A percentile compares a stretch with the other conserved stretches of the same genome.
Conservation (phyloP, 2,329 filamentous ascomycete species). For the Aspergillus piperis region DNA sequence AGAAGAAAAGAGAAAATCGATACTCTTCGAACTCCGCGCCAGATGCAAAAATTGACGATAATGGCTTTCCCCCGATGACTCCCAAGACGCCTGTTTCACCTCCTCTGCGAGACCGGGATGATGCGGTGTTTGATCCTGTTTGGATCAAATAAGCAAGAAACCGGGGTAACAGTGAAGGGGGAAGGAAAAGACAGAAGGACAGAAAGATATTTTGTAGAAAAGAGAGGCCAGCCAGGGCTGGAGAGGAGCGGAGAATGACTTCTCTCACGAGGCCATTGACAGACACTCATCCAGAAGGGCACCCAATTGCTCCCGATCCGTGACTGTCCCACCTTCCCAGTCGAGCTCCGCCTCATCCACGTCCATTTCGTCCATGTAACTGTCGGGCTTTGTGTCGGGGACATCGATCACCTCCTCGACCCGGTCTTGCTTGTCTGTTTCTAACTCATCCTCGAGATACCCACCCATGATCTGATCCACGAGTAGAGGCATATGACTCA, state of each 20-base stretch:
- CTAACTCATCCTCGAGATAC: slow-evolving; percentile 75
- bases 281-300: slow-evolving; percentile 45
- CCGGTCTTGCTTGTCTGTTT: slow-evolving; percentile 47
- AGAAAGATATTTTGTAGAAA: slow-evolving; percentile 7
- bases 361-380: slow-evolving; percentile 41
- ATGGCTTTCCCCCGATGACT: slow-evolving; percentile 23
- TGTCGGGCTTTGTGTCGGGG: slow-evolving; percentile 20
- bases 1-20: slow-evolving; percentile 22
- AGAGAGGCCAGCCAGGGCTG: slow-evolving; percentile 10
- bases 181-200: slow-evolving; percentile 1
- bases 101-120: slow-evolving; percentile 23
- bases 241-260: slow-evolving; percentile 14
- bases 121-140: slow-evolving; percentile 9
- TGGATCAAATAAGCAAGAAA: not conserved
- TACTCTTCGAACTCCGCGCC: slow-evolving; percentile 24
- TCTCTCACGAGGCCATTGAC: slow-evolving; percentile 41
- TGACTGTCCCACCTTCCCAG: slow-evolving; percentile 41
- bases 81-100: slow-evolving; percentile 34
- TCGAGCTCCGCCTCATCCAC: slow-evolving; percentile 41
- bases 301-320: slow-evolving; percentile 41
- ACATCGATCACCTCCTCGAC: slow-evolving; percentile 27
- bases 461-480: slow-evolving; percentile 68
- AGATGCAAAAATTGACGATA: slow-evolving; percentile 30
- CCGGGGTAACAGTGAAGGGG: not conserved
- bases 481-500: slow-evolving; percentile 76